phyloP scores from a whole-genome alignment of 331 rosid species.

The Saraca asoca region DNA sequence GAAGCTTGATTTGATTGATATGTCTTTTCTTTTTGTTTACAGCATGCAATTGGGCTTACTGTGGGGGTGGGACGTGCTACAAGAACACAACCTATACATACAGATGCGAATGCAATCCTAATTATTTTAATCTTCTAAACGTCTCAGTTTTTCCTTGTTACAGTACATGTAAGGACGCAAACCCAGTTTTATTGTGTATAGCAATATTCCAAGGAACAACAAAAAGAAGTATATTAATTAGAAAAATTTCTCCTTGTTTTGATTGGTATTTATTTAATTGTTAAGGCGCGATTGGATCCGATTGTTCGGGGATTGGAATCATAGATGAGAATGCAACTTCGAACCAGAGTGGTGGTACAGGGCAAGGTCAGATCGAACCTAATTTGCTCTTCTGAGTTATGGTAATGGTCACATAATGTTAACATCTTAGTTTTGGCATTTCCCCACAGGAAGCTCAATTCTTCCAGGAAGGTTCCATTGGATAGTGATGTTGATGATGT shows the following conservation, averaged over 20 bases:
- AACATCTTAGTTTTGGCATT: conserved; percentile 8
- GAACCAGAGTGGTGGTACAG: not conserved
- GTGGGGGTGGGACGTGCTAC: conserved; percentile 68
- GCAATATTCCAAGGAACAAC: not conserved
- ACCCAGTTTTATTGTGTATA: not conserved
- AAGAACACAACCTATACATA: conserved; percentile 47
- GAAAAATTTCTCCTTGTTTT: not conserved
- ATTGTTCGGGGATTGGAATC: conserved; percentile 76
- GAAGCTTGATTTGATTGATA: not conserved
- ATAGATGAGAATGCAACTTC: conserved; percentile 51
- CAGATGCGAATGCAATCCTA: conserved; percentile 53
- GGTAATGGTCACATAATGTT: not conserved
- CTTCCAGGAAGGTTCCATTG: conserved; percentile 50
- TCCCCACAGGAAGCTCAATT: conserved; percentile 46
- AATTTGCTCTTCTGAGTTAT: not conserved
- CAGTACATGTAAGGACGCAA: conserved; percentile 55
- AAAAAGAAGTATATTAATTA: not conserved
- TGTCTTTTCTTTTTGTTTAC: not conserved
- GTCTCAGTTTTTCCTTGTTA: conserved; percentile 71
- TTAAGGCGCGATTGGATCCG: conserved; percentile 74
- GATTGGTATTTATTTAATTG: conserved; percentile 6
- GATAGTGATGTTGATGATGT: conserved; percentile 49
- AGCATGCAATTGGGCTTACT: conserved; percentile 90
- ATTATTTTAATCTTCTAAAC: conserved; percentile 61
- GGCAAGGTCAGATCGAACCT: conserved; percentile 39